Conservation (phyloP, 1,284 basidiomycete species). For the Pterula multifida region DNA sequence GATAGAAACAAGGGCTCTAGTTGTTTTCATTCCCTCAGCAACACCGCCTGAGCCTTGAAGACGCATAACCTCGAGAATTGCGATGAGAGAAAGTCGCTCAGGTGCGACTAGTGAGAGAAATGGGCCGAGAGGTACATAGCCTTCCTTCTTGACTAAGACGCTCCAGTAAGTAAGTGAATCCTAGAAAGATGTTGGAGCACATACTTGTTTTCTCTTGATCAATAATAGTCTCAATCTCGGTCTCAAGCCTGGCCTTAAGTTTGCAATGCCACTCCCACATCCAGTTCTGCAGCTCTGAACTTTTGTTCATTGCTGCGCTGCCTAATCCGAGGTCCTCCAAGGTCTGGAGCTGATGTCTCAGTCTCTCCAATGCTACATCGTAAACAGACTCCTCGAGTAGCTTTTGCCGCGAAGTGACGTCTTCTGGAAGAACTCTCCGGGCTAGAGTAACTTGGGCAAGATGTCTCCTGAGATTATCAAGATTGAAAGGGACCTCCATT, state of each 20-base stretch:
- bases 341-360: constrained; percentile 53
- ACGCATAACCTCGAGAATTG: constrained; percentile 86
- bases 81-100: constrained; percentile 79
- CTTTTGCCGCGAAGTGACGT: constrained; percentile 66
- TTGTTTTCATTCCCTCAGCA: constrained; percentile 82
- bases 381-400: constrained; percentile 78
- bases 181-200: no score
- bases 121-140: constrained; percentile 21
- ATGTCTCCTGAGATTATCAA: constrained; percentile 54
- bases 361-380: constrained; percentile 66
- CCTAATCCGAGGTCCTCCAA: constrained; percentile 49
- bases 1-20: constrained; percentile 72
- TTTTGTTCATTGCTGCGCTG: constrained; percentile 26
- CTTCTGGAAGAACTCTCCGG: constrained; percentile 50
- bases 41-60: constrained; percentile 71
- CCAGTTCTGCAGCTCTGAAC: constrained; percentile 58
- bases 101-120: constrained; percentile 72
- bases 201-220: constrained; percentile 13
- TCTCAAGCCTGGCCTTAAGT: constrained; percentile 41
- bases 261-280: constrained; percentile 84
- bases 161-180: constrained; percentile 4
- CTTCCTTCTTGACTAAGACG: constrained; percentile 1
- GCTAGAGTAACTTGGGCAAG: constrained; percentile 52
- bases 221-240: constrained; percentile 44
- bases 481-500: constrained; percentile 58